Conservation (phyloP, 2,329 filamentous ascomycete species). For the Botrytis paeoniae region DNA sequence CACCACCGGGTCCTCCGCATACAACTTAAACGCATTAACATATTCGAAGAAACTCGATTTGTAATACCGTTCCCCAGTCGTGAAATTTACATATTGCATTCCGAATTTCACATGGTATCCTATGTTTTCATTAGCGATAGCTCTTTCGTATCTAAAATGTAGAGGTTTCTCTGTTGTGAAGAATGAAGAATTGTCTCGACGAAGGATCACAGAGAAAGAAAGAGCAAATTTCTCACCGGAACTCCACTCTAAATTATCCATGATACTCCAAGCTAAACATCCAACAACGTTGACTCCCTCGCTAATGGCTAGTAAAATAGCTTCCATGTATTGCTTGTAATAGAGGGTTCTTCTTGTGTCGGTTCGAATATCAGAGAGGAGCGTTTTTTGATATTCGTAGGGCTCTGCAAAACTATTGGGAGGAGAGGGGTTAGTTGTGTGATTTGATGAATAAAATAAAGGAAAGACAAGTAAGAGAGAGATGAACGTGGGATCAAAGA, state of each 20-base stretch:
- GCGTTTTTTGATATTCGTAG: conserved; percentile 28
- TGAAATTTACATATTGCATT: conserved; percentile 42
- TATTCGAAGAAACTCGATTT: conserved; percentile 36
- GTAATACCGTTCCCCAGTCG: conserved; percentile 34
- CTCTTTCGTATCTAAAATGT: not conserved
- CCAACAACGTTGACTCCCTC: conserved; percentile 76
- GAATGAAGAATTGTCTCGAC: not conserved
- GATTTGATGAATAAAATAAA: not conserved
- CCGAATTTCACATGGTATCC: conserved; percentile 32
- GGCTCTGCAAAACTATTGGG: conserved; percentile 27
- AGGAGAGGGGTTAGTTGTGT: no score
- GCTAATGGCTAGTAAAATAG: conserved; percentile 64
- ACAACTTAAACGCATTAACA: conserved; percentile 33
- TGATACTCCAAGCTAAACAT: conserved; percentile 83
- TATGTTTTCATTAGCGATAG: not conserved
- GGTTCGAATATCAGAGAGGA: conserved; percentile 53
- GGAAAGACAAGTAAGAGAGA: not conserved
- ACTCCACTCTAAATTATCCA: conserved; percentile 57
- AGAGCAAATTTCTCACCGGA: not conserved
- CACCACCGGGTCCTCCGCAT: conserved; percentile 32
- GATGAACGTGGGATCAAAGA: not conserved
- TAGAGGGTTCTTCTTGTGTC: conserved; percentile 78
- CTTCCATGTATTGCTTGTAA: conserved; percentile 71
- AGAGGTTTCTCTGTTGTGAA: not conserved
- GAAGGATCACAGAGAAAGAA: not conserved